Conservation (phyloP, 345 rosid genomes). For the Hypericum perforatum region DNA sequence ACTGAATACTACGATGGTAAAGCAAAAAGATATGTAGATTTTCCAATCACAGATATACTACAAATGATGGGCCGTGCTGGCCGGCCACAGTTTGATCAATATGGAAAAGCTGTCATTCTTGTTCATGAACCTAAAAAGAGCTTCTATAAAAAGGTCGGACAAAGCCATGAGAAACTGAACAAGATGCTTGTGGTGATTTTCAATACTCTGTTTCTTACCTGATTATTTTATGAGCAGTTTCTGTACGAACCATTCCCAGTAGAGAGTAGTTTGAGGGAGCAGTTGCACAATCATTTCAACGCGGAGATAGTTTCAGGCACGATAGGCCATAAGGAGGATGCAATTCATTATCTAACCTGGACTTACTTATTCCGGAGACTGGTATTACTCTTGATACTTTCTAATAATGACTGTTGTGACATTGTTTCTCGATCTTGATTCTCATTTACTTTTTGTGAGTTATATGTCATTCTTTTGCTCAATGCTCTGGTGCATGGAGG, state of each 20-base stretch:
- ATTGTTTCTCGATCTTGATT: neutral
- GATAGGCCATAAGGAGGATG: constrained; percentile 86
- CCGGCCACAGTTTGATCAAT: constrained; percentile 96
- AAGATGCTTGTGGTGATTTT: constrained; percentile 4
- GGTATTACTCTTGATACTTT: constrained; percentile 31
- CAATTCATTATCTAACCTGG: constrained; percentile 90
- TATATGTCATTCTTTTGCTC: no score
- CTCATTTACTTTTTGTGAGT: neutral
- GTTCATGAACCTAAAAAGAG: constrained; percentile 98
- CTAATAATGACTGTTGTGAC: no score
- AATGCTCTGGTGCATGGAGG: no score
- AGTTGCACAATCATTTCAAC: constrained; percentile 71
- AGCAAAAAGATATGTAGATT: constrained; percentile 90
- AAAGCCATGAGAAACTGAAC: neutral
- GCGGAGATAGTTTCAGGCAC: constrained; percentile 93
- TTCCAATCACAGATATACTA: constrained; percentile 91
- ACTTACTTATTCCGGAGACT: constrained; percentile 91
- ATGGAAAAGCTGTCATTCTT: constrained; percentile 97
- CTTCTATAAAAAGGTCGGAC: constrained; percentile 83
- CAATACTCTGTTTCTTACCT: constrained; percentile 8
- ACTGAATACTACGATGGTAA: constrained; percentile 94
- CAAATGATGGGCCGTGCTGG: constrained; percentile 99
- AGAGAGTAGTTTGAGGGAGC: constrained; percentile 94
- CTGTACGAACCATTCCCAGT: constrained; percentile 98
- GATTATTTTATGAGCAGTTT: constrained; percentile 44